Base-by-base conservation (phyloP, 139 green algal genomes). In the Trebouxia sp. region DNA sequence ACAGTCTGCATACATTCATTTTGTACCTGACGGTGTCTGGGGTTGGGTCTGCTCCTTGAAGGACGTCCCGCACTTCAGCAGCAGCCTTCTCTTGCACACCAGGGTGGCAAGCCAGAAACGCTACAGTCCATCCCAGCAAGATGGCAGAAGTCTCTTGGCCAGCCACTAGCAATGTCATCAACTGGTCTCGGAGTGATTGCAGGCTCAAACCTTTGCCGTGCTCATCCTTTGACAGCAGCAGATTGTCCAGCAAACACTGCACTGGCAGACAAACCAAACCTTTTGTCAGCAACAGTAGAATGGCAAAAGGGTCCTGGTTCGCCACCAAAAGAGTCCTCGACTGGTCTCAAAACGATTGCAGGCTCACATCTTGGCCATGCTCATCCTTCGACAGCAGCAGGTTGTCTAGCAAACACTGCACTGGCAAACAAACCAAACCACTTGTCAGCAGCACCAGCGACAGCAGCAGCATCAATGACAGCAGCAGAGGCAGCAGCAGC, bases 141-240 rank as follows among this genome's bases (percentile, higher is more conserved):
- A 98, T 97, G 50, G 93, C 95, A 6, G 82, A 90, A 1, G 95
- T 98, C 85, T 98, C 94, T 81, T 97, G 92, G 1, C 94, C 94
- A 6, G 93, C 93, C 69, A 96, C 86, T 76, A 97, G 85, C 81
- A 97, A 79, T 22, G 93, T 97, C 92, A 97, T 94, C 20, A 94
- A 79, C 88, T 98, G 93, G 62, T 98, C 93, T 0, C 95, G 85
- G 70, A 97, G 85, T 5, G 87, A 82, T 2, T 42, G 24, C 76
- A 95, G 84, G 7, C 38, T 83, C 92, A 97, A 95, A 72, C 85
- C 86, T 43, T 66, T 24, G 7, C 88, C 88, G 20, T 88, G 82
- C 32, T 96, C 91, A 45, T 94, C 93, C 5, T 41, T 74, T 0
- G 90, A 80, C 4, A 82, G 41, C 53, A 97, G 84, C 72, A 97